Base-by-base conservation (phyloP, 1,139 yeast species). In the Blastobotrys indianensis region DNA sequence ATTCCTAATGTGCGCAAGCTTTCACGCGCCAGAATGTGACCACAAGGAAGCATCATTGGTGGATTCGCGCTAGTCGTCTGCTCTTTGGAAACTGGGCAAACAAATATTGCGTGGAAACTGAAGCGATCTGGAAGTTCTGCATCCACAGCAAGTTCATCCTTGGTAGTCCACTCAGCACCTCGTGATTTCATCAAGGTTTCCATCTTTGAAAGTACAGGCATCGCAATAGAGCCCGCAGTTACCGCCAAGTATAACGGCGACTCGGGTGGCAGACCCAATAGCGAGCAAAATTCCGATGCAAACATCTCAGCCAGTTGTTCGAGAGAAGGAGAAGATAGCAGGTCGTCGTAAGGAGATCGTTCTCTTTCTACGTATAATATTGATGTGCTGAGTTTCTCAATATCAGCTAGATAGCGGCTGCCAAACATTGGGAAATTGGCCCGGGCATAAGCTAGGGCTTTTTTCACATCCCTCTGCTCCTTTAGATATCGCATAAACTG, bases 31-130 rank as follows among this genome's bases (percentile, higher is more conserved):
- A 81, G 66, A 11, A 81, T 66, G 61, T 81, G 87, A 37, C 80
- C 79, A 57, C 87, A 82, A 0, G 83, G 82, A 32, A 81, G 64
- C 47, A 79, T 72, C 69, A 73, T 72, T 1, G 86, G 82, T 2
- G 85, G 83, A 54, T 80, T 80, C 10, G 60, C 66, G 10, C 60
- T 62, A 0, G 83, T 79, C 1, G 85, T 75, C 58, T 90, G 96
- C 56, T 87, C 95, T 62, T 86, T 85, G 6, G 92, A 77, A 1
- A 88, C 90, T 0, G 97, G 97, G 62, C 97, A 88, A 3, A 87
- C 88, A 63, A 87, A 88, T 2, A 88, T 80, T 0, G 95, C 86
- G 64, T 88, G 97, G 65, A 80, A 85, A 41, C 69, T 70, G 41
- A 77, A 62, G 30, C 65, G 64, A 0, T 64, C 62, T 0, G 86